Base-by-base conservation (phyloP, 169 alveolate species). In the Plasmodium vinckei region DNA sequence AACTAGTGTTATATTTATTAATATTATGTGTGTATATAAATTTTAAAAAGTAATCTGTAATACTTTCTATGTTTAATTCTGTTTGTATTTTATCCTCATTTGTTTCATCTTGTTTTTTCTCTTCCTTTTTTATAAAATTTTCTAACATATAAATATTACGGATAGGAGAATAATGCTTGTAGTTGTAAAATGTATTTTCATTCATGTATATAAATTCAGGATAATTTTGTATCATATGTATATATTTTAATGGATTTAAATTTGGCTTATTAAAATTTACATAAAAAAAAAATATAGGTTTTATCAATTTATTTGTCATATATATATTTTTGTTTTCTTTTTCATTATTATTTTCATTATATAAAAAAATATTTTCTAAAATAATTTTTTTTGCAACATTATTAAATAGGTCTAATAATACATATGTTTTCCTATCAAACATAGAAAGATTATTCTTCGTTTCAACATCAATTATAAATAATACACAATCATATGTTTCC, bases 211-310 rank as follows among this genome's bases (percentile, higher is more conserved):
- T 57, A 53, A 79, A 79, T 54, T 79, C 89, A 5, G 89, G 89
- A 6, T 54, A 47, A 23, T 49, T 60, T 4, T 82, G 27, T 1
- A 82, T 23, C 57, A 10, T 61, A 27, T 82, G 84, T 10, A 82
- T 15, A 60, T 67, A 56, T 33, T 82, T 82, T 27, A 82, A 47
- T 15, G 90, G 90, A 27, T 10, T 54, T 5, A 65, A 53, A 25
- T 17, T 33, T 4, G 21, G 57, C 27, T 82, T 82, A 47, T 67
- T 21, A 15, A 82, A 13, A 65, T 82, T 82, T 27, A 82, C 12
- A 12, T 65, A 82, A 65, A 82, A 82, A 49, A 82, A 82, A n/a
- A 82, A 82, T 13, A 82, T 42, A 2, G 90, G 90, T 51, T 17
- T 44, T 42, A 57, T 10, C 17, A 69, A 47, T 3, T 9, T 5